These are phyloP conservation scores for Oxyria digyna DNA, from an alignment of 148 eudicot species.

Conservation along the genomic window DNA sequence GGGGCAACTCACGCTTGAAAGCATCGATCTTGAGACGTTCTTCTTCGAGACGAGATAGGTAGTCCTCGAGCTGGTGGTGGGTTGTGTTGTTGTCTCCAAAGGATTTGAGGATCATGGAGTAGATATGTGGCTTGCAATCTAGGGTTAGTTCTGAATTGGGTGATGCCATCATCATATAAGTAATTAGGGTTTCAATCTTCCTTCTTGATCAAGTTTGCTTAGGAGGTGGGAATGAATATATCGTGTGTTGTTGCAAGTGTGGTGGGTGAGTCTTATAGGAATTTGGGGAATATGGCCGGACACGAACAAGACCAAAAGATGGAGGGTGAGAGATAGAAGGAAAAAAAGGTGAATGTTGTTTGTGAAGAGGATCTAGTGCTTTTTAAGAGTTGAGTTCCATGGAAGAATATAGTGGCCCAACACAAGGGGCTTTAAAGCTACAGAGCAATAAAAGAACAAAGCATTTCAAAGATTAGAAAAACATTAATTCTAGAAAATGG, in stretches of 20 bases:
- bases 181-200: too few relatives aligned
- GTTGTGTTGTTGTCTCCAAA: constrained; percentile 23
- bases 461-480: background rate
- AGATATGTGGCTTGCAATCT: constrained; percentile 67
- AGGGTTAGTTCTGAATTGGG: constrained; percentile 53
- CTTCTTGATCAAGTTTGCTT: too few relatives aligned
- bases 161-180: constrained; percentile 36
- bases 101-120: constrained; percentile 60
- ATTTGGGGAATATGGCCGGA: constrained; percentile 10
- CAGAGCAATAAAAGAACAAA: constrained; percentile 10
- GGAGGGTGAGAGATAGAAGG: constrained; percentile 14
- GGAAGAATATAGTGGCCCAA: constrained; percentile 48
- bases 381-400: constrained; percentile 40
- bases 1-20: constrained; percentile 95
- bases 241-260: constrained; percentile 17
- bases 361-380: constrained; percentile 76
- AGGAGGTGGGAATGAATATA: constrained; percentile 16
- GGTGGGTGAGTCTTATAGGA: constrained; percentile 23
- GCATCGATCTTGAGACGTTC: constrained; percentile 94
- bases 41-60: constrained; percentile 69
- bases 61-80: constrained; percentile 57
- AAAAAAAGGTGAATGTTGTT: constrained; percentile 33
- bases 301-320: constrained; percentile 18
- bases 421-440: background rate
- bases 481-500: too few relatives aligned